These are phyloP conservation scores for Tuber indicum DNA, from an alignment of 495 filamentous ascomycete genomes.

Conservation along the genomic window DNA sequence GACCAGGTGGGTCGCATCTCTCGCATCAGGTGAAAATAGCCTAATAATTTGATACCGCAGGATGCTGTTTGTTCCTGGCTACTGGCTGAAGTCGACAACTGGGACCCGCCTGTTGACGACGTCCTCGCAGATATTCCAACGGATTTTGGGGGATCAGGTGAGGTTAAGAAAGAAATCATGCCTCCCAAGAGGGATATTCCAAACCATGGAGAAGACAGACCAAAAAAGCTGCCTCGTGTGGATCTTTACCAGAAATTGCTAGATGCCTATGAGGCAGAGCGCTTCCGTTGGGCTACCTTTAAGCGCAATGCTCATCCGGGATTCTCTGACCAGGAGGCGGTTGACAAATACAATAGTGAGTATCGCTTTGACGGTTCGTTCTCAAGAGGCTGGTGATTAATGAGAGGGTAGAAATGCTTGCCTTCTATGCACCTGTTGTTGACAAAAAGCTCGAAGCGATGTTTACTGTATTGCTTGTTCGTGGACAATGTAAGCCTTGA, in stretches of 20 bases:
- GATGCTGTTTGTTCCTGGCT: neutral
- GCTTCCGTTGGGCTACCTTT: neutral
- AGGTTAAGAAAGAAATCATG: neutral
- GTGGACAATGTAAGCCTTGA: neutral
- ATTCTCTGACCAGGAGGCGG: neutral
- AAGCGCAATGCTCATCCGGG: neutral
- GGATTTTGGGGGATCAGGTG: neutral
- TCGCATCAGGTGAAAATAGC: neutral
- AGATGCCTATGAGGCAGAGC: neutral
- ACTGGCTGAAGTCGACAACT: neutral
- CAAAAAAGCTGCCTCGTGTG: neutral
- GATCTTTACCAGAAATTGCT: conserved; percentile 2
- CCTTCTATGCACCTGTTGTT: neutral
- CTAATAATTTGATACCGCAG: neutral
- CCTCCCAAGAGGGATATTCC: neutral
- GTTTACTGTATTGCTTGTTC: neutral
- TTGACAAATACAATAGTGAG: neutral
- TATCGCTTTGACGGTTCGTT: neutral
- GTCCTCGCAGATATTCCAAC: neutral
- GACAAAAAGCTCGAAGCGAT: neutral
- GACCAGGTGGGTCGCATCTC: neutral
- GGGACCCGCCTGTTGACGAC: neutral
- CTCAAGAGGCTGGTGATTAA: neutral
- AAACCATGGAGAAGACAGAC: neutral
- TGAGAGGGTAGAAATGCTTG: neutral